Evolutionary conservation across 176 grass and related monocot genomes (phyloP).

Genomic region (Carex scoparia): DNA sequence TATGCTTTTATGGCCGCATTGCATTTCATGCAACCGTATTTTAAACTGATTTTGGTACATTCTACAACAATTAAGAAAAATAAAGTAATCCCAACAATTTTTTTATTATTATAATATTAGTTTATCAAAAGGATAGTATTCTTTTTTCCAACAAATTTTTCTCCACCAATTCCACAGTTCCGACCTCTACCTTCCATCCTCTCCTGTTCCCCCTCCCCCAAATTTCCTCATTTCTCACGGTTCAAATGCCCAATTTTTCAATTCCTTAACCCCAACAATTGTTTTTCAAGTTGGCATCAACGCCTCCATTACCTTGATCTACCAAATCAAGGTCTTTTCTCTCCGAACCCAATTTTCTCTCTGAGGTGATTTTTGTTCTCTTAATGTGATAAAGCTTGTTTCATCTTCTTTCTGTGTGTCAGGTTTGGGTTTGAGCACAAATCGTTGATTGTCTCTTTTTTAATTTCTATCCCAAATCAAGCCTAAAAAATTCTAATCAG

Average conservation of each 20-base stretch:
- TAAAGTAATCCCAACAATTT: slow-evolving; percentile 7
- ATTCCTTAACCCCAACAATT: background rate
- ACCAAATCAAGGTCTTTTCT: slow-evolving; percentile 10
- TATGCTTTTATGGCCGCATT: no score
- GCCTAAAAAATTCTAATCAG: background rate
- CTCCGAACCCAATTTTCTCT: slow-evolving; percentile 11
- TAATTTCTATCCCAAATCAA: slow-evolving; percentile 3
- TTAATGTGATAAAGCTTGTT: slow-evolving; percentile 4
- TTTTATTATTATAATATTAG: slow-evolving; percentile 22
- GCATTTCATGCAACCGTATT: no score
- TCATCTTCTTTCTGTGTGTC: background rate
- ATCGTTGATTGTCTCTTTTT: background rate
- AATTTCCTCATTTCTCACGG: slow-evolving; percentile 21
- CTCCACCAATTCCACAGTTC: slow-evolving; percentile 25
- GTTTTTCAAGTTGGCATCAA: background rate
- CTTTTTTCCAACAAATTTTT: slow-evolving; percentile 16
- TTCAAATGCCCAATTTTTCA: slow-evolving; percentile 13
- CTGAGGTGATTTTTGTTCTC: slow-evolving; percentile 8
- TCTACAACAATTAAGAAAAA: background rate
- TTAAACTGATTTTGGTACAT: background rate
- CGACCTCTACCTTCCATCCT: slow-evolving; percentile 16
- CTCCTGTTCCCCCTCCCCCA: background rate
- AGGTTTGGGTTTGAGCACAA: slow-evolving; percentile 13
- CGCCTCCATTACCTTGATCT: slow-evolving; percentile 19
- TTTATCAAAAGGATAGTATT: slow-evolving; percentile 18